phyloP scores from a whole-genome alignment of 768 basidiomycete genomes.

The Pleurotus eryngii region DNA sequence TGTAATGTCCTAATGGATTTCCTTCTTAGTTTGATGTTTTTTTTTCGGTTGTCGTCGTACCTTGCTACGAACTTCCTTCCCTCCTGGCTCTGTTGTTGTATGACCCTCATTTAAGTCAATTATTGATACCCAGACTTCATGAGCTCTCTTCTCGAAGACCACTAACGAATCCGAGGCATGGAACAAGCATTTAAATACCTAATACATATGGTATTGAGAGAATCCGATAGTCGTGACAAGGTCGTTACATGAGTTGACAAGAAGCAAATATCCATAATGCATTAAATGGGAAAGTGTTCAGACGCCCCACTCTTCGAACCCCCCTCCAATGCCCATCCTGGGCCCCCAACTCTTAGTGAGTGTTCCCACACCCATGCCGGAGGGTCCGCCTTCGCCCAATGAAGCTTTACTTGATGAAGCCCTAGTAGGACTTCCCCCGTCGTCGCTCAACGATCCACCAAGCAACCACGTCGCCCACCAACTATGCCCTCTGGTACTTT shows the following conservation, averaged over 20 bases:
- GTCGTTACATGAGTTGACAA: conserved; percentile 2
- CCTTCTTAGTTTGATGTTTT: too few species aligned
- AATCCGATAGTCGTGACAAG: not conserved
- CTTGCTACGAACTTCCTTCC: too few species aligned
- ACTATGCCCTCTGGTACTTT: conserved; percentile 9
- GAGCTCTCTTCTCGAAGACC: too few species aligned
- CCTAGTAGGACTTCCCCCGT: conserved; percentile 4
- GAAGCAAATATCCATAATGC: not conserved
- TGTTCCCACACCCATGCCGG: conserved; percentile 18
- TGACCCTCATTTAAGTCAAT: too few species aligned
- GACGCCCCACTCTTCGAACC: conserved; percentile 56
- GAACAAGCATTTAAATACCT: not conserved
- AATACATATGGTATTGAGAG: not conserved
- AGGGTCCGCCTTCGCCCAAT: conserved; percentile 12
- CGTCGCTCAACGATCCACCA: conserved; percentile 11
- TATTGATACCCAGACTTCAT: too few species aligned
- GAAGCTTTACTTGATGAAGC: conserved; percentile 6
- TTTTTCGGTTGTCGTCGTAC: too few species aligned
- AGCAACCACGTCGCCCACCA: conserved; percentile 27
- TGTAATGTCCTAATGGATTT: too few species aligned
- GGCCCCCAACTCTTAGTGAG: conserved; percentile 48
- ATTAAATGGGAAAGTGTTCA: conserved; percentile 19
- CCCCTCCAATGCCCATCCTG: conserved; percentile 32
- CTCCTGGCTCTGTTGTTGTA: too few species aligned
- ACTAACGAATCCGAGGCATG: too few species aligned